These are phyloP conservation scores for Geranium incanum DNA, from an alignment of 441 rosid species.

Conservation along the genomic window DNA sequence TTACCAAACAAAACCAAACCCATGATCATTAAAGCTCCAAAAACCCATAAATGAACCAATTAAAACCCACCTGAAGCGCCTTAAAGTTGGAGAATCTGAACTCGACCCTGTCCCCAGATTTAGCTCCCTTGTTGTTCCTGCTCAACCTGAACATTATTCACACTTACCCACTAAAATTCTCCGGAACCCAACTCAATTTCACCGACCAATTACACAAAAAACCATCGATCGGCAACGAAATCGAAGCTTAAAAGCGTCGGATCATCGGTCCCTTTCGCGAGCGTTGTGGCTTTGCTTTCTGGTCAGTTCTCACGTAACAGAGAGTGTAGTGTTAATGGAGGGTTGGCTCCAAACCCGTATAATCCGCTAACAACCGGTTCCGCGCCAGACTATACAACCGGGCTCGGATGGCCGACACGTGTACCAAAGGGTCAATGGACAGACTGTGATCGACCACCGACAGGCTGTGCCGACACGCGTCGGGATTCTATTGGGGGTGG, in stretches of 20 bases:
- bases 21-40: not conserved
- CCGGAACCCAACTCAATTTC: not conserved
- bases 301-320: conserved; percentile 8
- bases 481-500: not conserved
- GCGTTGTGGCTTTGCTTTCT: not conserved
- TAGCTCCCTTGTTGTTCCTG: conserved; percentile 26
- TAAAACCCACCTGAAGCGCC: conserved; percentile 39
- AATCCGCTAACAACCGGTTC: not conserved
- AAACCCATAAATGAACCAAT: not conserved
- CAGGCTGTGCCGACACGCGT: not conserved
- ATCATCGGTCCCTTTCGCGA: not conserved
- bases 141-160: conserved; percentile 40
- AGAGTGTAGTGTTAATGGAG: not conserved
- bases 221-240: not conserved
- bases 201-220: not conserved
- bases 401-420: not conserved
- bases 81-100: conserved; percentile 47
- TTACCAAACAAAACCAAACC: not conserved
- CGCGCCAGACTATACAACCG: not conserved
- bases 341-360: not conserved
- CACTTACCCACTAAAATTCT: not conserved
- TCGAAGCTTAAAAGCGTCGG: not conserved
- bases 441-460: not conserved
- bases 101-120: conserved; percentile 40
- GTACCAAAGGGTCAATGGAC: not conserved